Evolutionary conservation across 2,329 filamentous ascomycete species (phyloP), one percentile per base, ranked within the genome.

Genomic region (Shiraia bambusicola): DNA sequence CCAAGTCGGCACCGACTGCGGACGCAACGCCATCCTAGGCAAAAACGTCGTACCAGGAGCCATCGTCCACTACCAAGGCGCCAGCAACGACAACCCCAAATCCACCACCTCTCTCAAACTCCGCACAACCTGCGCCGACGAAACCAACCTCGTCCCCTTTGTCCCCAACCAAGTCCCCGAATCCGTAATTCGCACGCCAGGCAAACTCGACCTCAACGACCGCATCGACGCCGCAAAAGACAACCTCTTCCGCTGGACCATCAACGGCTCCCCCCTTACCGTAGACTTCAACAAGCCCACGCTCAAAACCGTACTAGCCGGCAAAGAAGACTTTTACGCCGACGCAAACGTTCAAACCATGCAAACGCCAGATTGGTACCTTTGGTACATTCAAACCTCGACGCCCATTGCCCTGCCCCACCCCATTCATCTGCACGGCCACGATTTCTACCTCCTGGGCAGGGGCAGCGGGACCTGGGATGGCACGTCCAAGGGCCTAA

Each of bases 341-440:
- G 59, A 59, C 27, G 46, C 51, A 6, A 69, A 67, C 27, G 49
- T 69, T 19, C 54, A 59, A 28, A 54, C 56, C 28, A 61, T 67
- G 52, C 38, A 41, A 11, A 36, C 48, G 0, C 53, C 45, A 10
- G 47, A 45, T 10, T 75, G 72, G 74, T 73, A 72, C 22, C 71
- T 73, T 46, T 77, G 72, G 73, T 69, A 72, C 45, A 72, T 78
- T 34, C 72, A 77, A 40, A 60, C 62, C 4, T 66, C 60, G 4
- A 47, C 67, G 40, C 15, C 50, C 16, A 40, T 69, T 16, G 47
- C 58, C 2, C 44, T 73, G 2, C 69, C 74, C 4, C 67, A 68
- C 40, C 69, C 69, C 2, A 70, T 71, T 27, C 69, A 71, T 50
- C 58, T 71, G 8, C 68, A 71, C 46, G 68, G 68, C 34, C 64